Conservation (phyloP, 176 grass and related monocot genomes). For the Coix lacrymajobi region DNA sequence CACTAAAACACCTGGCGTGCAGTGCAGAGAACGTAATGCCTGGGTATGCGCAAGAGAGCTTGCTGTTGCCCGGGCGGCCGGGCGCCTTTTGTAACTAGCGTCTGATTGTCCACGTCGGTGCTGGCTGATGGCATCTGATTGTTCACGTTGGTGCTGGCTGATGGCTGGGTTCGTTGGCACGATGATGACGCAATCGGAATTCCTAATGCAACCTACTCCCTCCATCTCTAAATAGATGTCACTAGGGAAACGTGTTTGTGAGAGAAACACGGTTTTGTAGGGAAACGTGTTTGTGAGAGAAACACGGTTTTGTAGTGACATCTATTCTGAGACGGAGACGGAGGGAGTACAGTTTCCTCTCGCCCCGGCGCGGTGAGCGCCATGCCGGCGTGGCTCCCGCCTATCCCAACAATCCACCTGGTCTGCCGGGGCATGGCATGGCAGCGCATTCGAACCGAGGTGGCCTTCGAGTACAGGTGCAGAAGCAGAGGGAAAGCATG, state of each 20-base stretch:
- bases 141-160: not conserved
- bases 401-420: too few relatives aligned
- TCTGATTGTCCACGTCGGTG: not conserved
- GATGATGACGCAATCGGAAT: not conserved
- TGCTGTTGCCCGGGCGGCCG: not conserved
- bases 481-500: not conserved
- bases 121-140: not conserved
- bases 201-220: not conserved
- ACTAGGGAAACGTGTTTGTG: too few relatives aligned
- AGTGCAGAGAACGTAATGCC: not conserved
- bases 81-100: not conserved
- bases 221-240: too few relatives aligned
- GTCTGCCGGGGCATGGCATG: too few relatives aligned
- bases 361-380: too few relatives aligned
- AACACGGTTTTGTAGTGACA: too few relatives aligned
- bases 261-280: too few relatives aligned
- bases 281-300: too few relatives aligned
- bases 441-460: too few relatives aligned
- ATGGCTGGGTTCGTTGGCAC: not conserved
- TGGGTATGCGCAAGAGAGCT: slow-evolving; percentile 18
- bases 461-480: not conserved
- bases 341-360: too few relatives aligned
- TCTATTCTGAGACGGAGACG: too few relatives aligned
- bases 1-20: not conserved
- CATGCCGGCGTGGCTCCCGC: too few relatives aligned